A percentile compares a stretch with the other conserved stretches of the same genome.
Conservation (phyloP, 257 asterid genomes). For the Solanum chilense region DNA sequence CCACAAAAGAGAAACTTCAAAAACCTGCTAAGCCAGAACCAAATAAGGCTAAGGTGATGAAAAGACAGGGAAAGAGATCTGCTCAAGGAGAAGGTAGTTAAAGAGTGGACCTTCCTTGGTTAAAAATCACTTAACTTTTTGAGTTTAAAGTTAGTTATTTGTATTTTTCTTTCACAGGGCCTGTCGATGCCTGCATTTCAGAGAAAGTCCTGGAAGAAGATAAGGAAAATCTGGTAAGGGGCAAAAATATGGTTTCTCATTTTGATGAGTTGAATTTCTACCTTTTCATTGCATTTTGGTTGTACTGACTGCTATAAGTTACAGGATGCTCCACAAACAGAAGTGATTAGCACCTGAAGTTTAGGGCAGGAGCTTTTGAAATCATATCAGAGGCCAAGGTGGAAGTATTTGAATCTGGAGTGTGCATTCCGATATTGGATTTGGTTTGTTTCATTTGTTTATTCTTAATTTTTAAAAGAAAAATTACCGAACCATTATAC, state of each 20-base stretch:
- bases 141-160: background rate
- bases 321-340: constrained; percentile 32
- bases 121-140: background rate
- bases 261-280: background rate
- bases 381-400: background rate
- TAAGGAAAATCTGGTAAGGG: constrained; percentile 73
- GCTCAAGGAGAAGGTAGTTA: constrained; percentile 38
- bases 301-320: background rate
- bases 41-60: constrained; percentile 24
- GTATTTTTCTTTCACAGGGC: constrained; percentile 21
- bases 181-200: constrained; percentile 19
- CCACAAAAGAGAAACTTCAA: background rate
- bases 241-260: background rate
- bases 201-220: constrained; percentile 45
- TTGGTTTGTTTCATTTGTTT: background rate
- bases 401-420: background rate
- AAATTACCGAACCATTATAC: background rate
- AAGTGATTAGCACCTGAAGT: constrained; percentile 12
- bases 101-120: background rate
- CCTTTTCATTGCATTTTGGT: background rate
- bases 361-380: background rate
- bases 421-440: background rate
- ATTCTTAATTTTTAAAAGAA: background rate
- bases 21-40: background rate
- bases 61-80: constrained; percentile 48